phyloP scores from a whole-genome alignment of 495 filamentous ascomycete species.

The Rostrohypoxylon terebratum region DNA sequence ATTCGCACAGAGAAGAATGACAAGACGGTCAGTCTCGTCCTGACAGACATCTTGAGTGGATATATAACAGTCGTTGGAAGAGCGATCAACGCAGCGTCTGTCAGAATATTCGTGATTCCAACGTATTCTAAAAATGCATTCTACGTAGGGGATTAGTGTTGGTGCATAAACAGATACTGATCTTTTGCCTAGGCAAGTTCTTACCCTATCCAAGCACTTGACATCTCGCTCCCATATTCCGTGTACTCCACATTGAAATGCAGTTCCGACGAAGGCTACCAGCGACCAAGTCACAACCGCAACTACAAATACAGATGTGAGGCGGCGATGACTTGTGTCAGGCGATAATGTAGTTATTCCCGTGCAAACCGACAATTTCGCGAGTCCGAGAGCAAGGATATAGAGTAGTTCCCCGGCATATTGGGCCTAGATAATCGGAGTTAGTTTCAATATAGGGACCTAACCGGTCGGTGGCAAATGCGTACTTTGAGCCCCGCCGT shows the following conservation, averaged over 20 bases:
- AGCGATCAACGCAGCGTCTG: conserved; percentile 54
- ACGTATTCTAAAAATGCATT: conserved; percentile 57
- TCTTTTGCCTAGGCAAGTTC: neutral
- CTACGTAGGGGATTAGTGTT: conserved; percentile 30
- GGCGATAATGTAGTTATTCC: conserved; percentile 42
- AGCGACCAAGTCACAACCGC: conserved; percentile 48
- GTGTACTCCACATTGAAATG: conserved; percentile 58
- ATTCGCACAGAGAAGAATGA: conserved; percentile 43
- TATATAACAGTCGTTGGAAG: conserved; percentile 55
- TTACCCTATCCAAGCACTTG: conserved; percentile 55
- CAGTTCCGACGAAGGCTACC: conserved; percentile 49
- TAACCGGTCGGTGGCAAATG: neutral
- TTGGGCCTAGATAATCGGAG: conserved; percentile 23
- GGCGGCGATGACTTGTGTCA: conserved; percentile 36
- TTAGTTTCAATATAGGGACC: conserved; percentile 8
- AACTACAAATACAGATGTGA: conserved; percentile 26
- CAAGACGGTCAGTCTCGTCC: conserved; percentile 37
- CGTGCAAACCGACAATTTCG: conserved; percentile 44
- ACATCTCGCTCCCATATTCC: conserved; percentile 53
- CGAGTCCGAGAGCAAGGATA: conserved; percentile 41
- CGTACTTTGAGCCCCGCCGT: conserved; percentile 40
- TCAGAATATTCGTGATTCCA: conserved; percentile 57
- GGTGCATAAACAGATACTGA: neutral
- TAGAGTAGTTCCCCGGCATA: conserved; percentile 45
- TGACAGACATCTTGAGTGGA: conserved; percentile 38